Base-by-base conservation (phyloP, 2,329 filamentous ascomycete genomes). In the Phialophora chinensis region DNA sequence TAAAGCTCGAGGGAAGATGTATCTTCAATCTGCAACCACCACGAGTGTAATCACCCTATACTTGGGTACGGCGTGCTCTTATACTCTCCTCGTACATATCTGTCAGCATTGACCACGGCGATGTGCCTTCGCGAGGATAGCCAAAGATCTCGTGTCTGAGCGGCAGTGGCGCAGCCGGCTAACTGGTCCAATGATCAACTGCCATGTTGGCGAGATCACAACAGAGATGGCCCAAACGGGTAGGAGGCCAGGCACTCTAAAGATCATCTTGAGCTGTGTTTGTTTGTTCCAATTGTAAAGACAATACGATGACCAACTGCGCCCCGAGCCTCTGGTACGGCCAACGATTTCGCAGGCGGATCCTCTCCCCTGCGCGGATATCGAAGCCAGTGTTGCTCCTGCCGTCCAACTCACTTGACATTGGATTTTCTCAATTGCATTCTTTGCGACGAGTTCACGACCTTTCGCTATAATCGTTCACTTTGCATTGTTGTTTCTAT, bases 381-480 rank as follows among this genome's bases (percentile, higher is more conserved):
- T 44, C 38, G 38, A 44, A 44, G 38, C 17, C 38, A n/a, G 17
- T 44, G 38, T 44, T 44, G 17, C 38, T 44, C 38, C 38, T 44
- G 38, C 20, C 20, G 38, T 44, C n/a, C 33, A 25, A 42, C 31
- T 29, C 47, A 12, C n/a, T 53, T 61, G 29, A 61, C 25, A 14
- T 54, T 58, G 31, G 1, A 29, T 61, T 42, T 35, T 53, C 44
- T 61, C 57, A 56, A 27, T 52, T 35, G 20, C 63, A 49, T 10
- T 55, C 55, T 33, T 63, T 60, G 63, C 27, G 66, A 68, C 66
- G 66, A 68, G 29, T 64, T 66, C 35, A 68, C 63, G 66, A 68
- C 53, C 57, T 64, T 44, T 66, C 60, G 60, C 33, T 66, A 33
- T 58, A 14, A 44, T 60, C 60, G 23, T 62, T 65, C 42, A 57